Percentiles rank a stretch among this genome's conserved stretches.
Conservation (phyloP, 139 green algal genomes). For the Microglena sp. region DNA sequence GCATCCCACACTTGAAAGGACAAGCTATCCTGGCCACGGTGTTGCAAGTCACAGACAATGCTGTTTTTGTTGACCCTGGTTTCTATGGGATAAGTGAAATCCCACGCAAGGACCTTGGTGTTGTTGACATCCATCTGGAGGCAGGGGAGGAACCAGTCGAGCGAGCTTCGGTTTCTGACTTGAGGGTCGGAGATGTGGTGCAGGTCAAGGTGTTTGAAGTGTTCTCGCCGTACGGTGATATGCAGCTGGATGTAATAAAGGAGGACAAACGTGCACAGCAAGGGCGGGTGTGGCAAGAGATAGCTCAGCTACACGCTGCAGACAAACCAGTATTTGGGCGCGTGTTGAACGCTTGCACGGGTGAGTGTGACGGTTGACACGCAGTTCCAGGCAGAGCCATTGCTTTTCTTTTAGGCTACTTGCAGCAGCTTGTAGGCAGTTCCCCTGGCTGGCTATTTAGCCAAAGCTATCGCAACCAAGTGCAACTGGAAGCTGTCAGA, state of each 20-base stretch:
- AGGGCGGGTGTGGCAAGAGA: slow-evolving; percentile 3
- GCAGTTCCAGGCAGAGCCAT: no score
- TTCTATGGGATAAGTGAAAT: slow-evolving; percentile 13
- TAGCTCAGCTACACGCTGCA: background rate
- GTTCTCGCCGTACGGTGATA: slow-evolving; percentile 17
- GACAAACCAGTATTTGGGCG: slow-evolving; percentile 9
- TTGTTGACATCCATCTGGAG: background rate
- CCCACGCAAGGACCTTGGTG: slow-evolving; percentile 1
- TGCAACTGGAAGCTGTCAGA: no score
- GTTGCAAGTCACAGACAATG: background rate
- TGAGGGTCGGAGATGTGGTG: slow-evolving; percentile 10
- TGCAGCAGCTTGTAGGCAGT: no score
- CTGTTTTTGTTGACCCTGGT: slow-evolving; percentile 11
- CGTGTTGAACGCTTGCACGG: slow-evolving; percentile 12
- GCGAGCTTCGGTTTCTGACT: slow-evolving; percentile 1
- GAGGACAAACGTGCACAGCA: background rate
- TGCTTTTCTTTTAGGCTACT: no score
- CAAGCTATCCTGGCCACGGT: slow-evolving; percentile 7
- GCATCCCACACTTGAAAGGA: slow-evolving; percentile 4
- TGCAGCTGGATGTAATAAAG: slow-evolving; percentile 11
- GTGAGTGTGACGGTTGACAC: background rate
- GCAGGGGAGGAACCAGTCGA: background rate
- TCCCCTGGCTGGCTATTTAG: no score
- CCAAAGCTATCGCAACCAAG: no score
- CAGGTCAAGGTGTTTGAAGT: slow-evolving; percentile 1